phyloP scores from a whole-genome alignment of 1,139 yeast species.

The Petasospora fabianii region DNA sequence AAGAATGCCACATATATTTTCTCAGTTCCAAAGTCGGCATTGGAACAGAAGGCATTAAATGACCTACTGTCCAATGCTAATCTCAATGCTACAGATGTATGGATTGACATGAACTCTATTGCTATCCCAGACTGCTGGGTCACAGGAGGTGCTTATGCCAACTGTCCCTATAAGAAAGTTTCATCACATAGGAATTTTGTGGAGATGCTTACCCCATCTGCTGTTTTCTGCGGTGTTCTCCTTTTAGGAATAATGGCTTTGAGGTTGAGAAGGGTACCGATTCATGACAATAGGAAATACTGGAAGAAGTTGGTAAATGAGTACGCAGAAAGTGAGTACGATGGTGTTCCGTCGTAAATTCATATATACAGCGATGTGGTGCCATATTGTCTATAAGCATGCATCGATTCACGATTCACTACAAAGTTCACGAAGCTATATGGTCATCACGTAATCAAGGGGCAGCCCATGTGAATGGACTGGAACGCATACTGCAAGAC shows the following conservation, averaged over 20 bases:
- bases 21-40: constrained; percentile 53
- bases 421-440: too few species aligned
- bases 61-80: constrained; percentile 21
- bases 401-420: too few species aligned
- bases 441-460: too few species aligned
- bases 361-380: too few species aligned
- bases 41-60: constrained; percentile 38
- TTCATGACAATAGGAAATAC: constrained; percentile 50
- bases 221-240: constrained; percentile 51
- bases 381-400: too few species aligned
- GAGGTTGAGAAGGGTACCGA: constrained; percentile 42
- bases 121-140: constrained; percentile 80
- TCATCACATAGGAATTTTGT: constrained; percentile 56
- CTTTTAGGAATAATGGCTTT: constrained; percentile 38
- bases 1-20: constrained; percentile 34
- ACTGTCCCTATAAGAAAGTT: constrained; percentile 70
- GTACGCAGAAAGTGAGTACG: constrained; percentile 47
- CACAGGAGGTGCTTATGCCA: constrained; percentile 72
- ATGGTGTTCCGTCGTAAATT: constrained; percentile 58
- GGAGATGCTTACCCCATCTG: constrained; percentile 63
- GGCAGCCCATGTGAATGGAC: too few species aligned
- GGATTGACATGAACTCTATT: constrained; percentile 86
- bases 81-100: constrained; percentile 33
- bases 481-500: too few species aligned
- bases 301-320: constrained; percentile 50